Conservation (phyloP, 1,284 basidiomycete genomes). For the Crocinoboletus sp. region DNA sequence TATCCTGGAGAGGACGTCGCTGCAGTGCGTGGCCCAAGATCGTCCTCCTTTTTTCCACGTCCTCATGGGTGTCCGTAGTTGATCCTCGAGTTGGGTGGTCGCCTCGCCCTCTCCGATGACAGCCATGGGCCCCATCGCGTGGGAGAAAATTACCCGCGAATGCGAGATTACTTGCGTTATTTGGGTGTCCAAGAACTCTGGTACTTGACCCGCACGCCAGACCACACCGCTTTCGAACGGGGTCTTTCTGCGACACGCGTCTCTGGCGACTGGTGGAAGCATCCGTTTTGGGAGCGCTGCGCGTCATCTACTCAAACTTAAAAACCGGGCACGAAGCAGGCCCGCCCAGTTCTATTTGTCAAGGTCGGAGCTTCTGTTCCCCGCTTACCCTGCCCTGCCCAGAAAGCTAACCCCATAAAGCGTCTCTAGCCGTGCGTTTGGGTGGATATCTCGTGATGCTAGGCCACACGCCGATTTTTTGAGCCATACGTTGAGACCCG, state of each 20-base stretch:
- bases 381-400: conserved; percentile 26
- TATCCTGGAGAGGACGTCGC: conserved; percentile 84
- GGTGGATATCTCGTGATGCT: conserved; percentile 16
- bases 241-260: conserved; percentile 45
- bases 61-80: conserved; percentile 45
- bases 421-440: conserved; percentile 9
- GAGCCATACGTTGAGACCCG: conserved; percentile 5
- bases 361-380: conserved; percentile 34
- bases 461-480: conserved; percentile 1
- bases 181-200: conserved; percentile 68
- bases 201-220: conserved; percentile 46
- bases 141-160: conserved; percentile 77
- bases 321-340: conserved; percentile 10
- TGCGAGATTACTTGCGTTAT: conserved; percentile 64
- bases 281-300: conserved; percentile 49
- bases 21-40: conserved; percentile 46
- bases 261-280: conserved; percentile 50
- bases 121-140: conserved; percentile 90
- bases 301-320: conserved; percentile 13
- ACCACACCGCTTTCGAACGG: conserved; percentile 29
- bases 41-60: conserved; percentile 10
- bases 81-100: conserved; percentile 63
- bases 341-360: conserved; percentile 12
- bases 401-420: conserved; percentile 13
- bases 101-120: conserved; percentile 90